A percentile compares a stretch with the other conserved stretches of the same genome.
Conservation (phyloP, 1,284 basidiomycete species). For the Cerioporus squamosus region DNA sequence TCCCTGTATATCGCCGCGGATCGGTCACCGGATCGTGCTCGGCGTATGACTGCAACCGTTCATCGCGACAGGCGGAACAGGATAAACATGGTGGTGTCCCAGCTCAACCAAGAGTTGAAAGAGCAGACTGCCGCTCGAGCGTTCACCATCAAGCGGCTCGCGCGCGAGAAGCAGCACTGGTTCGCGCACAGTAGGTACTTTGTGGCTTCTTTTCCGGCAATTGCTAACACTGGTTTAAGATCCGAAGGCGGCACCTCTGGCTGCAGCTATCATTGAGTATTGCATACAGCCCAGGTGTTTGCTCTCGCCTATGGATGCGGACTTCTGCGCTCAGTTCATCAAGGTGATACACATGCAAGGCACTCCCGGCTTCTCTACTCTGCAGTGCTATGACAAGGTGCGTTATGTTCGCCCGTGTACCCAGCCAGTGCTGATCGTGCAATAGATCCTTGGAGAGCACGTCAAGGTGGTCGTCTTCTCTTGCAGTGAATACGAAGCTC, state of each 20-base stretch:
- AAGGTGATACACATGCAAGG: conserved; percentile 86
- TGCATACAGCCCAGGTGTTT: conserved; percentile 93
- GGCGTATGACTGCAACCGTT: conserved; percentile 54
- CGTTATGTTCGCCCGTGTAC: conserved; percentile 7
- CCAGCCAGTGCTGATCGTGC: conserved; percentile 6
- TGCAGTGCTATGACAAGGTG: conserved; percentile 88
- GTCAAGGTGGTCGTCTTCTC: conserved; percentile 87
- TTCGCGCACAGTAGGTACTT: conserved; percentile 70
- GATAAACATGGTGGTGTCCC: conserved; percentile 57
- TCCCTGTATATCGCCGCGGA: conserved; percentile 60
- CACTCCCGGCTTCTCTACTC: conserved; percentile 85
- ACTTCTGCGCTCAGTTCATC: conserved; percentile 92
- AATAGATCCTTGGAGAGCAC: conserved; percentile 80
- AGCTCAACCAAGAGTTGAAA: conserved; percentile 71
- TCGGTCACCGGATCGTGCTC: conserved; percentile 63
- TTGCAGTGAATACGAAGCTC: conserved; percentile 95
- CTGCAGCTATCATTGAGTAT: conserved; percentile 79
- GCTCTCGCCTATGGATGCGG: conserved; percentile 94
- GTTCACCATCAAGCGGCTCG: conserved; percentile 78
- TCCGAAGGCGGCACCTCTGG: conserved; percentile 55
- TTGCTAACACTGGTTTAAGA: conserved; percentile 32
- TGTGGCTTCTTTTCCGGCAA: not conserved
- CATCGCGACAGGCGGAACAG: conserved; percentile 67
- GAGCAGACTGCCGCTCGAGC: conserved; percentile 74
- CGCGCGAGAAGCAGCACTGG: conserved; percentile 87